These are phyloP conservation scores for Dactylonectria macrodidyma DNA, from an alignment of 2,329 filamentous ascomycete species.

Conservation along the genomic window DNA sequence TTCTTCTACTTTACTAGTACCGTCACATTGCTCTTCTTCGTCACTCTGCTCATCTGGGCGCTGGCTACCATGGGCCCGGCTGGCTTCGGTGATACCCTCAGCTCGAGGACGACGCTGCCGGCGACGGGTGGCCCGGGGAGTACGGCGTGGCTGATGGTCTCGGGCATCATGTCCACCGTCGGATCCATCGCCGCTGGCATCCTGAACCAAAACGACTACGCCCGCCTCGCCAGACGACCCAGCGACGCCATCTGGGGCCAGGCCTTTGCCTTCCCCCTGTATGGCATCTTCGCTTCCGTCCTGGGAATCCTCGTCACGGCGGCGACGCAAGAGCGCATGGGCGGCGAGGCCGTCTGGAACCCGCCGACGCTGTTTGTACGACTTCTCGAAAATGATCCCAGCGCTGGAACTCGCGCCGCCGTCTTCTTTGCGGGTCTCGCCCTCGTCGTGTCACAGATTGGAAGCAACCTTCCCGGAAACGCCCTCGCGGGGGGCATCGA, in stretches of 20 bases:
- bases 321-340: slow-evolving; percentile 55
- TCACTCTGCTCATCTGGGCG: slow-evolving; percentile 61
- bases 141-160: slow-evolving; percentile 55
- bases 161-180: slow-evolving; percentile 55
- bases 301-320: slow-evolving; percentile 59
- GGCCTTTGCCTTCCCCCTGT: slow-evolving; percentile 53
- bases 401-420: slow-evolving; percentile 53
- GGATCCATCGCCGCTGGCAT: slow-evolving; percentile 57
- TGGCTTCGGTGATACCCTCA: slow-evolving; percentile 56
- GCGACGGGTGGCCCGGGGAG: slow-evolving; percentile 49
- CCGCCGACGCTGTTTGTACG: slow-evolving; percentile 54
- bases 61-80: slow-evolving; percentile 58
- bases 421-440: slow-evolving; percentile 57
- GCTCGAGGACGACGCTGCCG: slow-evolving; percentile 40
- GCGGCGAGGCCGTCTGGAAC: slow-evolving; percentile 56
- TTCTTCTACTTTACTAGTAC: slow-evolving; percentile 59
- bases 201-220: slow-evolving; percentile 57
- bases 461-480: slow-evolving; percentile 56
- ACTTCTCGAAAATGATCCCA: slow-evolving; percentile 49
- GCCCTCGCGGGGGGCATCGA: slow-evolving; percentile 57
- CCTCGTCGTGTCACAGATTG: slow-evolving; percentile 55
- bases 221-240: slow-evolving; percentile 52
- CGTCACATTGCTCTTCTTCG: slow-evolving; percentile 58
- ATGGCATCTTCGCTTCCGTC: slow-evolving; percentile 53
- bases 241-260: slow-evolving; percentile 55